Evolutionary conservation across 257 asterid genomes (phyloP).

Genomic region (Verbena officinalis): DNA sequence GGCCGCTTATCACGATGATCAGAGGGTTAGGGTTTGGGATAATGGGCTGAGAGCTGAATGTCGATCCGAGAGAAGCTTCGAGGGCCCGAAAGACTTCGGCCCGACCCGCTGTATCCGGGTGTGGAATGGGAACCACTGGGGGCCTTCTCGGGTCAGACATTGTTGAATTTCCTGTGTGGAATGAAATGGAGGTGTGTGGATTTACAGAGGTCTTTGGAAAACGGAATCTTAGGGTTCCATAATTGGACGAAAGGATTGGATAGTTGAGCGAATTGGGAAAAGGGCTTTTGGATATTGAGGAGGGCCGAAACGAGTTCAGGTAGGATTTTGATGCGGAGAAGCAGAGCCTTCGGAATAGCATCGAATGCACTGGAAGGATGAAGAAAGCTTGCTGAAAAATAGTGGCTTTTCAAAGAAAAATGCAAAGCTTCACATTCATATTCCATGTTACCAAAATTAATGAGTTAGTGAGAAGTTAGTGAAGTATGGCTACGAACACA

Average conservation of each 20-base stretch:
- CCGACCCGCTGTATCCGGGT: conserved; percentile 47
- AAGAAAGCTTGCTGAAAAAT: neutral
- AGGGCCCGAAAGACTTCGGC: conserved; percentile 67
- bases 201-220: conserved; percentile 29
- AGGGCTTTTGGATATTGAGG: conserved; percentile 42
- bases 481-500: no score
- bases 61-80: conserved; percentile 72
- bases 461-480: no score
- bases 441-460: no score
- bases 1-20: conserved; percentile 86
- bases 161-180: conserved; percentile 35
- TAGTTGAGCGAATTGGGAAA: conserved; percentile 34
- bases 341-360: conserved; percentile 64
- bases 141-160: conserved; percentile 60
- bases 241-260: conserved; percentile 32
- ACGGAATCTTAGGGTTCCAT: conserved; percentile 37
- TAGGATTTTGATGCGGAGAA: conserved; percentile 46
- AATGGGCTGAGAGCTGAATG: conserved; percentile 62
- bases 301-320: conserved; percentile 41
- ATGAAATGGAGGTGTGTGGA: conserved; percentile 36
- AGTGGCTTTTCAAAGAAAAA: neutral
- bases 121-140: conserved; percentile 49
- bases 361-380: conserved; percentile 38
- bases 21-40: conserved; percentile 69
- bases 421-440: no score